Percentiles rank a stretch among this genome's conserved stretches.
These are phyloP conservation scores for Scheffersomyces titani DNA, from an alignment of 1,139 yeast species.

Conservation along the genomic window DNA sequence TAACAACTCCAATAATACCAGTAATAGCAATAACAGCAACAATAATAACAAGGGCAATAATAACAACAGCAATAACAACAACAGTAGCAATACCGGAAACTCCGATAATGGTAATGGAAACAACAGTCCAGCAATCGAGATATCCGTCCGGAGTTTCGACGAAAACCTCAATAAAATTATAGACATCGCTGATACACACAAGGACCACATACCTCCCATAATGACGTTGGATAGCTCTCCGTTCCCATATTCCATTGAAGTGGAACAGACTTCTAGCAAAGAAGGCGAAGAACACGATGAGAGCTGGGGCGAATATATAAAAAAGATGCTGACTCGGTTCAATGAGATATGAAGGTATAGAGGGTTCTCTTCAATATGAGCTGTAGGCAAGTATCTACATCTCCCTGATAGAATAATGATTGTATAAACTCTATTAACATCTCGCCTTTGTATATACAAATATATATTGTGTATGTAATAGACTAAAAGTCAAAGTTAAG, in stretches of 20 bases:
- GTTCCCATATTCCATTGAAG: constrained; percentile 54
- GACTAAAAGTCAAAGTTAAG: too few species aligned
- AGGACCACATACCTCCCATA: constrained; percentile 73
- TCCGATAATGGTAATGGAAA: constrained; percentile 1
- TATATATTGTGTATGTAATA: too few species aligned
- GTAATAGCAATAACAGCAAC: not conserved
- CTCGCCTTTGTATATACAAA: not conserved
- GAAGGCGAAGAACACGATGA: constrained; percentile 22
- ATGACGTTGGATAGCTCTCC: constrained; percentile 67
- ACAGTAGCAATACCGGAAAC: not conserved
- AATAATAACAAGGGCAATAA: not conserved
- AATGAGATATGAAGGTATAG: constrained; percentile 2
- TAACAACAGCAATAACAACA: not conserved
- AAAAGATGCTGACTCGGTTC: constrained; percentile 39
- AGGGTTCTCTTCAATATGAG: not conserved
- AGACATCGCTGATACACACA: constrained; percentile 53
- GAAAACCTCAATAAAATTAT: constrained; percentile 48
- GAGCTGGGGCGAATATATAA: constrained; percentile 53
- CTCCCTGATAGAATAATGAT: not conserved
- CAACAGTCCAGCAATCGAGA: constrained; percentile 14
- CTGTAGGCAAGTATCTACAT: not conserved
- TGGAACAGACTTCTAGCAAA: constrained; percentile 9
- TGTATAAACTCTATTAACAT: not conserved
- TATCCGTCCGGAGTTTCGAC: constrained; percentile 42
- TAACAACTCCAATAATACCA: not conserved